phyloP scores from a whole-genome alignment of 768 basidiomycete species.

The Sarcodon sp. region DNA sequence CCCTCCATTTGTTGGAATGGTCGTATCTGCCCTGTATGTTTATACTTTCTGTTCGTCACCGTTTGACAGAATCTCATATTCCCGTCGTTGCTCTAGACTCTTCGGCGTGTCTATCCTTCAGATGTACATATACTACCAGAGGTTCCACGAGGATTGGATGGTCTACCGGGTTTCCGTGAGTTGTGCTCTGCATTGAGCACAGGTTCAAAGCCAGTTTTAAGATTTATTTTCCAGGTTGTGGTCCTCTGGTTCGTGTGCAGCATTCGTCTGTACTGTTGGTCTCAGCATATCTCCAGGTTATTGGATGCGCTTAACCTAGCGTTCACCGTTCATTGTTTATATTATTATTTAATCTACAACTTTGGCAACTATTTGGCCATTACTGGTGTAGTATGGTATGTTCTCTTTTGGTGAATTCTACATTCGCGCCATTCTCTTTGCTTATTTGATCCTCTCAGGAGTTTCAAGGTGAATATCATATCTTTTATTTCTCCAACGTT shows the following conservation, averaged over 20 bases:
- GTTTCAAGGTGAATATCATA: background rate
- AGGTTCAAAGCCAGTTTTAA: background rate
- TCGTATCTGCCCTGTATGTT: background rate
- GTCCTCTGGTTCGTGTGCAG: background rate
- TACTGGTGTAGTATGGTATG: background rate
- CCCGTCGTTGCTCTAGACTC: background rate
- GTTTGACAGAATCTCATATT: background rate
- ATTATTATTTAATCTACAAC: background rate
- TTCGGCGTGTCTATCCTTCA: background rate
- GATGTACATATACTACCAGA: background rate
- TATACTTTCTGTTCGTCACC: background rate
- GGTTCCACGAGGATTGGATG: background rate
- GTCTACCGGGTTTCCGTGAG: background rate
- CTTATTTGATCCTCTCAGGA: background rate
- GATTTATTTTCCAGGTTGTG: background rate
- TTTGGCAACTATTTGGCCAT: background rate
- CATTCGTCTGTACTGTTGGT: background rate
- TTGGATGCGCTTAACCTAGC: background rate
- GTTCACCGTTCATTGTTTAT: background rate
- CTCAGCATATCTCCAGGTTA: background rate
- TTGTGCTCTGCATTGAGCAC: background rate
- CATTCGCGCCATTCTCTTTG: background rate
- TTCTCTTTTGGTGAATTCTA: background rate
- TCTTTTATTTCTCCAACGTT: too few relatives aligned
- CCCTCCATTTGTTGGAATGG: background rate